Evolutionary conservation across 106 monocot genomes (phyloP).

Genomic region (Dendrobium chrysotoxum): DNA sequence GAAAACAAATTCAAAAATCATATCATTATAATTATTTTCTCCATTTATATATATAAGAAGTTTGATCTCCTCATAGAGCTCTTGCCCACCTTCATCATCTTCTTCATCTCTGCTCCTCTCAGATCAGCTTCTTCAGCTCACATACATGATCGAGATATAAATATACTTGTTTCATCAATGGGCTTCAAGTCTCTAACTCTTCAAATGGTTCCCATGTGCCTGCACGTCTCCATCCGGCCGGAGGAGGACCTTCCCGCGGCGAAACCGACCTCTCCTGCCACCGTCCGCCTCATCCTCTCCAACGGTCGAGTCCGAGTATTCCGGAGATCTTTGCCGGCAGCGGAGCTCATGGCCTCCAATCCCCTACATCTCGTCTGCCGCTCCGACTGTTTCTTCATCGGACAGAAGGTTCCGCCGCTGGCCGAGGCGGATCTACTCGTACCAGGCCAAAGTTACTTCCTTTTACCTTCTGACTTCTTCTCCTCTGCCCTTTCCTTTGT

Average conservation of each 20-base stretch:
- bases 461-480: conserved; percentile 72
- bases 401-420: conserved; percentile 56
- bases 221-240: conserved; percentile 1
- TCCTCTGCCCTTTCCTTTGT: conserved; percentile 79
- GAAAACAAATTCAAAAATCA: too few relatives aligned
- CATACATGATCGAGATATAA: too few relatives aligned
- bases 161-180: neutral
- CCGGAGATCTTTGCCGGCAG: conserved; percentile 33
- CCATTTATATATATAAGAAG: too few relatives aligned
- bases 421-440: conserved; percentile 38
- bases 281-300: conserved; percentile 19
- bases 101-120: too few relatives aligned
- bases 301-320: conserved; percentile 49
- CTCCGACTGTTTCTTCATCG: conserved; percentile 72
- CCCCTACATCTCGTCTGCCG: conserved; percentile 69
- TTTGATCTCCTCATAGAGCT: too few relatives aligned
- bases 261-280: neutral
- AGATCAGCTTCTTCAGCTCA: too few relatives aligned
- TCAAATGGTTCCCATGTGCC: neutral
- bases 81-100: too few relatives aligned
- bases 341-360: conserved; percentile 43
- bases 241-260: neutral
- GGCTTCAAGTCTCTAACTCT: conserved; percentile 1
- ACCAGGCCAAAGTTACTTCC: conserved; percentile 66
- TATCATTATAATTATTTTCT: too few relatives aligned